These are phyloP conservation scores for Pseudoturritis turrita DNA, from an alignment of 345 rosid genomes.

Conservation along the genomic window DNA sequence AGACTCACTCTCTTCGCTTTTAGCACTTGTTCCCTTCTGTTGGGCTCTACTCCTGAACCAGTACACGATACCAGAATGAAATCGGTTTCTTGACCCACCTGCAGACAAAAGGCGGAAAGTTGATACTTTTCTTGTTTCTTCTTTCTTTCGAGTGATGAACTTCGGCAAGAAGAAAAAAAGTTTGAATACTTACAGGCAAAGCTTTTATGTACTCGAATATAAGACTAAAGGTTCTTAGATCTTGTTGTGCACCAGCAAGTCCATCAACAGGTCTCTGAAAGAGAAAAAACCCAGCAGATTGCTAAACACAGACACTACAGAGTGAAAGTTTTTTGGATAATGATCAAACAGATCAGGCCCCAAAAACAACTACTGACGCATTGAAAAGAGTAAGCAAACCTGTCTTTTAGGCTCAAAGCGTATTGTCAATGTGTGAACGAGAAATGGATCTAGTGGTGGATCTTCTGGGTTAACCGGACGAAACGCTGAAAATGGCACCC, in stretches of 20 bases:
- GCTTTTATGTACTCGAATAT: constrained; percentile 84
- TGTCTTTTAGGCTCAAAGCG: constrained; percentile 98
- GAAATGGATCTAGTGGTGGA: constrained; percentile 90
- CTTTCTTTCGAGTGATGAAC: not conserved
- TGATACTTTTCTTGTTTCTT: not conserved
- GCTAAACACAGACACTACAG: not conserved
- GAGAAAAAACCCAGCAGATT: constrained; percentile 14
- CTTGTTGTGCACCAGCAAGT: constrained; percentile 56
- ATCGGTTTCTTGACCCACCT: constrained; percentile 98
- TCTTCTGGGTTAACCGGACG: constrained; percentile 97
- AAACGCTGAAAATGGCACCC: constrained; percentile 89
- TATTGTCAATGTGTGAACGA: constrained; percentile 82
- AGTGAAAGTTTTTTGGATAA: not conserved
- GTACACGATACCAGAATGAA: constrained; percentile 87
- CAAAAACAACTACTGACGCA: not conserved
- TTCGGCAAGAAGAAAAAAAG: not conserved
- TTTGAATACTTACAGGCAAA: constrained; percentile 61
- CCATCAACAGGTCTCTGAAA: constrained; percentile 76
- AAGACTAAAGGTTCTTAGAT: constrained; percentile 81
- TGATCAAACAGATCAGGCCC: not conserved
- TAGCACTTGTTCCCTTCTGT: constrained; percentile 88
- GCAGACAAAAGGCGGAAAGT: constrained; percentile 34
- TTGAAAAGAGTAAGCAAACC: constrained; percentile 39
- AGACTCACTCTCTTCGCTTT: constrained; percentile 80
- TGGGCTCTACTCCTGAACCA: constrained; percentile 79